Base-by-base conservation (phyloP, 495 filamentous ascomycete species). In the Echria macrotheca region DNA sequence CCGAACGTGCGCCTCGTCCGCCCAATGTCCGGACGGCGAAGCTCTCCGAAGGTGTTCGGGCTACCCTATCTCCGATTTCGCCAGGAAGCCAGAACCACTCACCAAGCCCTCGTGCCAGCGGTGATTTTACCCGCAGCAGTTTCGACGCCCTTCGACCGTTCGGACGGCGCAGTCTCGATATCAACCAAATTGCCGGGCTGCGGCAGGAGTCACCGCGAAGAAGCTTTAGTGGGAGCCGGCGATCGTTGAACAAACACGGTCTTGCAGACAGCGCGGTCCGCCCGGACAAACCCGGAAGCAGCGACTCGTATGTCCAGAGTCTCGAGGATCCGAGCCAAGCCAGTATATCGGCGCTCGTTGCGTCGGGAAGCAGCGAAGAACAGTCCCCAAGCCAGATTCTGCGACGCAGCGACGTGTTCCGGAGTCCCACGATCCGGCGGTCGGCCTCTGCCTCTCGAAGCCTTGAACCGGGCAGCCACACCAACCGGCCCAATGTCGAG, bases 311-410 rank as follows among this genome's bases (percentile, higher is more conserved):
- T 41, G 79, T 83, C 1, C 83, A 85, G 54, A 90, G 86, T 12
- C 61, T 86, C 8, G 87, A 85, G 31, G 83, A 82, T 6, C 85
- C 79, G 33, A 61, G 65, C 57, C 60, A 64, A 44, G 65, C 71
- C 2, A 72, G 73, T 18, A 77, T 83, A 31, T 89, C 87, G 14
- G 85, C 83, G 11, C 72, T 79, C 10, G 70, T 83, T 12, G 70
- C 81, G 9, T 82, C 87, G n/a, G 85, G 82, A 3, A 81, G 81
- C 58, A 81, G 81, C 59, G 85, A 88, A 33, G 86, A 89, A 31
- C 87, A 79, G 33, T 93, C 91, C 31, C 91, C 86, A 8, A 96
- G 93, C 64, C 87, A 94, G 62, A 96, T 97, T 12, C 70, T 98
- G 10, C 77, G 79, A 36, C 79, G 85, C 18, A 95, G 88, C 52